Conservation (phyloP, 1,284 basidiomycete species). For the Flammula alnicola region DNA sequence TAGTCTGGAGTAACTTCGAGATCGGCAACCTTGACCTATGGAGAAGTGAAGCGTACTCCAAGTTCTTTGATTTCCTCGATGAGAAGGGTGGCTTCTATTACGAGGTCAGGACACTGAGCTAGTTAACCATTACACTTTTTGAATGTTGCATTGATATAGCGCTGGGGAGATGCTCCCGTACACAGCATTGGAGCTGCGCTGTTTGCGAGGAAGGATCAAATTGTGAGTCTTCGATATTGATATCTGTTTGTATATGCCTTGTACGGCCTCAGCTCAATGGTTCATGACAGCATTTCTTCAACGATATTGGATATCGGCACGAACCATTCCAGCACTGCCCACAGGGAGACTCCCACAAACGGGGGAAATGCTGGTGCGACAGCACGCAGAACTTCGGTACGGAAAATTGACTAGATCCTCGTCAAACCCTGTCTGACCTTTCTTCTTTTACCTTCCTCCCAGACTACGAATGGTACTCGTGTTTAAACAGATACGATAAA, state of each 20-base stretch:
- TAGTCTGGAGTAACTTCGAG: slow-evolving; percentile 93
- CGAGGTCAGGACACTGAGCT: slow-evolving; percentile 53
- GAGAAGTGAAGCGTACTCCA: slow-evolving; percentile 80
- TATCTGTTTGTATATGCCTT: slow-evolving; percentile 18
- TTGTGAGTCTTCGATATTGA: slow-evolving; percentile 42
- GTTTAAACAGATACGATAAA: slow-evolving; percentile 70
- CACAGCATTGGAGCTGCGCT: slow-evolving; percentile 87
- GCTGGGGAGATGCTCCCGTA: slow-evolving; percentile 93
- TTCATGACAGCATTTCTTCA: slow-evolving; percentile 81
- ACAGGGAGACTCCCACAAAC: slow-evolving; percentile 57
- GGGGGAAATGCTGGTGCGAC: slow-evolving; percentile 75
- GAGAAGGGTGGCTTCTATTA: slow-evolving; percentile 91
- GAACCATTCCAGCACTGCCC: slow-evolving; percentile 86
- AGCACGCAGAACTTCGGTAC: slow-evolving; percentile 65
- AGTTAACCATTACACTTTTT: slow-evolving; percentile 9
- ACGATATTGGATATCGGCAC: slow-evolving; percentile 67
- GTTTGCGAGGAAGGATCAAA: slow-evolving; percentile 80
- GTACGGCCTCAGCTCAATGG: no score
- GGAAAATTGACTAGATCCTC: slow-evolving; percentile 20
- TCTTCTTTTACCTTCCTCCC: slow-evolving; percentile 6
- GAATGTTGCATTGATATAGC: slow-evolving; percentile 39
- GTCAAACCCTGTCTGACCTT: slow-evolving; percentile 10
- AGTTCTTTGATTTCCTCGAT: slow-evolving; percentile 89
- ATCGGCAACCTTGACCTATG: slow-evolving; percentile 86
- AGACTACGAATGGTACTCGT: slow-evolving; percentile 86